These are phyloP conservation scores for Herpetomonas samuelpessoai DNA, from an alignment of 208 protist genomes.

Conservation along the genomic window DNA sequence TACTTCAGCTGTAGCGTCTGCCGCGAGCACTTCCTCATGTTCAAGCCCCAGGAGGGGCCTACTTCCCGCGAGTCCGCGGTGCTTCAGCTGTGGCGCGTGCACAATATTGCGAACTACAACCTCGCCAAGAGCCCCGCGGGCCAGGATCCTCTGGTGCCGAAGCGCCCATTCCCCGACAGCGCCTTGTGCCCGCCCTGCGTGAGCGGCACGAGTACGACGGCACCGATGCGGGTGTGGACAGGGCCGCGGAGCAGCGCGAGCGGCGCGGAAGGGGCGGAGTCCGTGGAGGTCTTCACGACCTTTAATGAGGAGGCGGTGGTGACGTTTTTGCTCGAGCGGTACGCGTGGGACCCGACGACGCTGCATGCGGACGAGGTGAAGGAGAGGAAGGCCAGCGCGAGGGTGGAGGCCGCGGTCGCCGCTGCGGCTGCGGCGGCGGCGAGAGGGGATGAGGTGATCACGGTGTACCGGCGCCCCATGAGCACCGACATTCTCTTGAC, in stretches of 20 bases:
- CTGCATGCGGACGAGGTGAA: slow-evolving; percentile 10
- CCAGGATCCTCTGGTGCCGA: slow-evolving; percentile 60
- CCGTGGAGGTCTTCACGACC: too few relatives aligned
- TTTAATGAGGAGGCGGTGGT: slow-evolving; percentile 15
- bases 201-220: slow-evolving; percentile 1
- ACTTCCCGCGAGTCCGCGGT: slow-evolving; percentile 35
- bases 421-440: not conserved
- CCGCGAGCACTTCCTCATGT: slow-evolving; percentile 52
- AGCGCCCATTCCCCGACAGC: slow-evolving; percentile 38
- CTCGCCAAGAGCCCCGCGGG: slow-evolving; percentile 25
- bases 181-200: slow-evolving; percentile 36
- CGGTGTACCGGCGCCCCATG: slow-evolving; percentile 9
- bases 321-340: slow-evolving; percentile 20
- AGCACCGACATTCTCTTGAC: slow-evolving; percentile 22
- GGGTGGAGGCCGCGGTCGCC: not conserved
- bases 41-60: slow-evolving; percentile 19
- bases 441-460: not conserved
- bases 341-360: slow-evolving; percentile 32
- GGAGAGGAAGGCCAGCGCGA: too few relatives aligned
- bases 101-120: slow-evolving; percentile 64
- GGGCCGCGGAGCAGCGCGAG: slow-evolving; percentile 5
- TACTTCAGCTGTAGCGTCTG: slow-evolving; percentile 65
- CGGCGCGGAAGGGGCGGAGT: too few relatives aligned
- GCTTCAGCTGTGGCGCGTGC: slow-evolving; percentile 66
- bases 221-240: not conserved